Conservation (phyloP, 1,284 basidiomycete species). For the Coniferiporia weirii region DNA sequence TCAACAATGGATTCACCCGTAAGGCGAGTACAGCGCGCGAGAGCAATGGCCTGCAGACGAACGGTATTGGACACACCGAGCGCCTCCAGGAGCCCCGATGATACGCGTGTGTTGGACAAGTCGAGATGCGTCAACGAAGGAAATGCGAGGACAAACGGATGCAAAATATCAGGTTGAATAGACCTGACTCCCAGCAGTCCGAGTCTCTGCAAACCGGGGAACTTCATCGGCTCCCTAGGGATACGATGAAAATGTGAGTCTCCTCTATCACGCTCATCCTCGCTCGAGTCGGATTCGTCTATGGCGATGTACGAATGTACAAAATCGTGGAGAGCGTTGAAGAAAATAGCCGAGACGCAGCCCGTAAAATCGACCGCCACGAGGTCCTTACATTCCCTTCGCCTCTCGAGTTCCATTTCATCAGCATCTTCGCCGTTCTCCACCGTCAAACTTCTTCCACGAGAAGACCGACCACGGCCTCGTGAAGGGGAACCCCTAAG, state of each 20-base stretch:
- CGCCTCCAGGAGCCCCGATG: slow-evolving; percentile 67
- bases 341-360: slow-evolving; percentile 87
- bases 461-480: slow-evolving; percentile 63
- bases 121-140: slow-evolving; percentile 88
- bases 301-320: slow-evolving; percentile 62
- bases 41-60: slow-evolving; percentile 73
- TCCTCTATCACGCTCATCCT: slow-evolving; percentile 33
- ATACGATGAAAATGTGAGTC: slow-evolving; percentile 30
- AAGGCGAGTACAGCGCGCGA: slow-evolving; percentile 85
- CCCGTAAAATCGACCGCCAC: slow-evolving; percentile 92
- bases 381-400: slow-evolving; percentile 73
- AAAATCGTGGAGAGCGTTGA: slow-evolving; percentile 79
- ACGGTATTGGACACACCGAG: slow-evolving; percentile 62
- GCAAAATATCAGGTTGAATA: slow-evolving; percentile 65
- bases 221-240: slow-evolving; percentile 47
- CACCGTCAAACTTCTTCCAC: slow-evolving; percentile 49
- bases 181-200: slow-evolving; percentile 83
- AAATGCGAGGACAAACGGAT: slow-evolving; percentile 80
- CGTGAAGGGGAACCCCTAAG: slow-evolving; percentile 71
- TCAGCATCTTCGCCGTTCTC: slow-evolving; percentile 49
- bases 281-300: slow-evolving; percentile 37
- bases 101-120: slow-evolving; percentile 79
- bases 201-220: slow-evolving; percentile 79
- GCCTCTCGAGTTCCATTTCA: slow-evolving; percentile 67
- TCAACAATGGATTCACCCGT: slow-evolving; percentile 74